phyloP scores from a whole-genome alignment of 2,329 filamentous ascomycete species.

The Colletotrichum sp. region DNA sequence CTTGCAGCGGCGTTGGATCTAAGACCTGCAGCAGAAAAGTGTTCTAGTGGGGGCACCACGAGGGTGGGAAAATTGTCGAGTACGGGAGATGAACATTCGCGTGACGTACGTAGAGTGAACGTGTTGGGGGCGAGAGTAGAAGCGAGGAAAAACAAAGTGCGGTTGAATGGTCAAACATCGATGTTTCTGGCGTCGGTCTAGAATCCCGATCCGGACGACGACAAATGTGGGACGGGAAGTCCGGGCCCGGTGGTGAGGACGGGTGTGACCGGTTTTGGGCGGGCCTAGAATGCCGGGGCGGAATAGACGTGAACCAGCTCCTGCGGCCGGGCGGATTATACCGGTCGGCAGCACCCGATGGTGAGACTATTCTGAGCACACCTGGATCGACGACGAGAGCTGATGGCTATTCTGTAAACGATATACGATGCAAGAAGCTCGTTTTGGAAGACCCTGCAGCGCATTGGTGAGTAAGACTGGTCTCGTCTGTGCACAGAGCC shows the following conservation, averaged over 20 bases:
- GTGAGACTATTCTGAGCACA: not conserved
- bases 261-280: not conserved
- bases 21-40: not conserved
- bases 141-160: not conserved
- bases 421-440: not conserved
- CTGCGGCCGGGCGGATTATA: not conserved
- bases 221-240: not conserved
- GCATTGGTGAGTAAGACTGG: not conserved
- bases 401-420: not conserved
- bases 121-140: not conserved
- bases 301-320: not conserved
- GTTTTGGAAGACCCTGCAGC: not conserved
- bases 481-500: not conserved
- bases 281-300: slow-evolving; percentile 5
- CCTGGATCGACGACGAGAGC: not conserved
- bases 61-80: not conserved
- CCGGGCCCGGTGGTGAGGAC: not conserved
- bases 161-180: not conserved
- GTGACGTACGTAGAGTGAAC: not conserved
- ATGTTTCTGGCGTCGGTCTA: not conserved
- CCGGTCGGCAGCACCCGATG: not conserved
- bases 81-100: not conserved
- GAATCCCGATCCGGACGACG: not conserved
- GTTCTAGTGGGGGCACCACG: not conserved
- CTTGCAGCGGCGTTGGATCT: not conserved